Evolutionary conservation across 495 filamentous ascomycete genomes (phyloP).

Genomic region (Lasiosphaeria ovina): DNA sequence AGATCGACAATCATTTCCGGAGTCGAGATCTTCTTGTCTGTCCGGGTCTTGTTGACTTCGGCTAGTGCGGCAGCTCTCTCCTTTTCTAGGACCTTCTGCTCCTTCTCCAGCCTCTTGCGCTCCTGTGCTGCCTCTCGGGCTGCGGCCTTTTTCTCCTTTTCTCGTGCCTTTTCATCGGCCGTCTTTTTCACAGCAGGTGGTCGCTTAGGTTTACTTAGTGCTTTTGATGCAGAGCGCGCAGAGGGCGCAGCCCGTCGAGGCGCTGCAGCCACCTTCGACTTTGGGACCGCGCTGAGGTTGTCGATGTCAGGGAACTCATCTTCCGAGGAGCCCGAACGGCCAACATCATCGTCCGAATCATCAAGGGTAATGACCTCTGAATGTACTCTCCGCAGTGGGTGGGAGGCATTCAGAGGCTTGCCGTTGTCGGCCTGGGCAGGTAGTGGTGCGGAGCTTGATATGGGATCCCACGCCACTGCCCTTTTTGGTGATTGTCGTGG

Average conservation of each 20-base stretch:
- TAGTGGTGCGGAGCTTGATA: conserved; percentile 48
- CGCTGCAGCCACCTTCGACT: not conserved
- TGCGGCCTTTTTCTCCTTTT: conserved; percentile 37
- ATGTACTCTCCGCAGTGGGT: conserved; percentile 14
- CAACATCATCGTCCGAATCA: conserved; percentile 31
- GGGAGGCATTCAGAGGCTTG: conserved; percentile 1
- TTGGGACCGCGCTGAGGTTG: conserved; percentile 28
- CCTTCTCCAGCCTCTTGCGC: conserved; percentile 53
- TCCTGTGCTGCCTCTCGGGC: conserved; percentile 55
- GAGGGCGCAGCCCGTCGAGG: not conserved
- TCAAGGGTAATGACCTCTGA: conserved; percentile 26
- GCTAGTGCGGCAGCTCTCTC: conserved; percentile 65
- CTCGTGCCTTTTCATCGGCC: conserved; percentile 33
- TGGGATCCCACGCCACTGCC: conserved; percentile 44
- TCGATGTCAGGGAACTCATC: conserved; percentile 43
- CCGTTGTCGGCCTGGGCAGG: conserved; percentile 11
- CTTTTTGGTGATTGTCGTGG: conserved; percentile 13
- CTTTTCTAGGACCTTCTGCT: conserved; percentile 63
- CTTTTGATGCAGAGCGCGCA: not conserved
- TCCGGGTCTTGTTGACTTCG: conserved; percentile 72
- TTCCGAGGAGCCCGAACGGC: conserved; percentile 15
- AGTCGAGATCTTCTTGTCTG: conserved; percentile 71
- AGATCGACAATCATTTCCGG: conserved; percentile 86
- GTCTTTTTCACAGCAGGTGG: conserved; percentile 28
- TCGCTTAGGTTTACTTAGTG: conserved; percentile 5